Conservation (phyloP, 2,329 filamentous ascomycete genomes). For the Aspergillus flavus region DNA sequence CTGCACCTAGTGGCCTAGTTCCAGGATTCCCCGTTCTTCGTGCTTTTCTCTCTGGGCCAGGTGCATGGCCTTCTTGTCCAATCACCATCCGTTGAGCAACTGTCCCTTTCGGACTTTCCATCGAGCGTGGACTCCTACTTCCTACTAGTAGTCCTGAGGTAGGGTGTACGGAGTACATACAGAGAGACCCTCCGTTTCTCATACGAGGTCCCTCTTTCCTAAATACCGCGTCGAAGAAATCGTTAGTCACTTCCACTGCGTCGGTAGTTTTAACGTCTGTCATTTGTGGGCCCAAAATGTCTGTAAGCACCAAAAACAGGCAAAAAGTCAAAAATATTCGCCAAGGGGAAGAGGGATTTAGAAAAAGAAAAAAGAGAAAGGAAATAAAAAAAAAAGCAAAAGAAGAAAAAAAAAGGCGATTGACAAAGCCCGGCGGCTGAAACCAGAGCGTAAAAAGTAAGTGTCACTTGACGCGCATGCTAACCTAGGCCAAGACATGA, state of each 20-base stretch:
- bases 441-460: neutral
- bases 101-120: conserved; percentile 8
- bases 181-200: neutral
- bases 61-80: conserved; percentile 9
- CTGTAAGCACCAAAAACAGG: neutral
- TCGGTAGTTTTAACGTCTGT: neutral
- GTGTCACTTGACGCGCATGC: neutral
- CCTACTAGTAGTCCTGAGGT: neutral
- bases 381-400: too few species aligned
- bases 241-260: neutral
- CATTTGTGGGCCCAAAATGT: neutral
- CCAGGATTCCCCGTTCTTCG: neutral
- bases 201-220: neutral
- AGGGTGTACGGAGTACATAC: neutral
- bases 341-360: neutral
- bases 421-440: neutral
- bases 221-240: neutral
- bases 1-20: neutral
- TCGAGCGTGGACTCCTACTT: conserved; percentile 7
- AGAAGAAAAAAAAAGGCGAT: too few species aligned
- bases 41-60: neutral
- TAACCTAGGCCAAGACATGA: neutral
- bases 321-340: neutral
- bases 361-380: neutral
- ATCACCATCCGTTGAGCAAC: conserved; percentile 12